A percentile compares a stretch with the other conserved stretches of the same genome.
Evolutionary conservation across 257 asterid genomes (phyloP).

Genomic region (Agastache rugosa): DNA sequence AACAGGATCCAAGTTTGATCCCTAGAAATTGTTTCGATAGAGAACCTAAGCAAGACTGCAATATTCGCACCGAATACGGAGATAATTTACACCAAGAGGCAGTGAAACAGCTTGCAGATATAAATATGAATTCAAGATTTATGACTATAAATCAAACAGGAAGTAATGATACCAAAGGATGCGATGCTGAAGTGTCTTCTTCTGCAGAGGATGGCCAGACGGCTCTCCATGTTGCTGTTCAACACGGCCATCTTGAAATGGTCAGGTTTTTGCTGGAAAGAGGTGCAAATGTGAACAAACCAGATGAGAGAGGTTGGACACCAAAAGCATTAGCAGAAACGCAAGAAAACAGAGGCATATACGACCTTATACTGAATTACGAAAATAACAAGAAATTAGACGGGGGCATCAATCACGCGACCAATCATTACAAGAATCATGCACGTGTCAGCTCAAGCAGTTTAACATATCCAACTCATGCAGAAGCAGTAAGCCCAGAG

Average conservation of each 20-base stretch:
- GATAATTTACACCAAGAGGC: constrained; percentile 15
- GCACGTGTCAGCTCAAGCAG: constrained; percentile 42
- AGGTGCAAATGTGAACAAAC: constrained; percentile 51
- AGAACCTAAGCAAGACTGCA: constrained; percentile 33
- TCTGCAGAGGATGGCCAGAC: constrained; percentile 51
- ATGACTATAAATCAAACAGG: constrained; percentile 32
- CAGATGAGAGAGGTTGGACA: constrained; percentile 52
- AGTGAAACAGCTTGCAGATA: constrained; percentile 31
- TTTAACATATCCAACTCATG: constrained; percentile 34
- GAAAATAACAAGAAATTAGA: constrained; percentile 43
- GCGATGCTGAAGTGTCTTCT: constrained; percentile 38
- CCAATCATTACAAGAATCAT: constrained; percentile 32
- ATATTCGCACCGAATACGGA: constrained; percentile 29
- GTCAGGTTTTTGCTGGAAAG: constrained; percentile 54
- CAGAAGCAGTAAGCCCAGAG: constrained; percentile 38
- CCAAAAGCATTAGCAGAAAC: constrained; percentile 50
- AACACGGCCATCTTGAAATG: constrained; percentile 56
- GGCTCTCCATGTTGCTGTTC: constrained; percentile 54
- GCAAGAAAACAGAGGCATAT: constrained; percentile 50
- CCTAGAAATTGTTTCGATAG: constrained; percentile 38
- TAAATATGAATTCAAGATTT: constrained; percentile 37
- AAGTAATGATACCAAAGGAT: constrained; percentile 28
- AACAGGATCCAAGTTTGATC: constrained; percentile 47
- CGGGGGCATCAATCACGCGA: constrained; percentile 32
- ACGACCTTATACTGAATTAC: constrained; percentile 42